Evolutionary conservation across 2,329 filamentous ascomycete genomes (phyloP), one percentile per base, ranked within the genome.

Genomic region (Aspergillus brasiliensis): DNA sequence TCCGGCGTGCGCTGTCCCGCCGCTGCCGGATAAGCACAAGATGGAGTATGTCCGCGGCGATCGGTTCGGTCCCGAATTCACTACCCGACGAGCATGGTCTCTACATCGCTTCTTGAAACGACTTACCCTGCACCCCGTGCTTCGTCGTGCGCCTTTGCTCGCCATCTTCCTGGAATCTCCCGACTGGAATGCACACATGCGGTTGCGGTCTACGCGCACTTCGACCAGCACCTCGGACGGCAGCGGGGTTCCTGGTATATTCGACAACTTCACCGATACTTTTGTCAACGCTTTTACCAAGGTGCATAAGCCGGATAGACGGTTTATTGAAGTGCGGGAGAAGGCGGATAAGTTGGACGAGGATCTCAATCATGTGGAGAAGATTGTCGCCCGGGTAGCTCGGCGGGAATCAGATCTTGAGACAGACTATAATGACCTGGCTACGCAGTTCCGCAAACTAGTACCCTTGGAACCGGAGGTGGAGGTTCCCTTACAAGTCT

Each of bases 1-100:
- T 71, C 91, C 92, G 61, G 91, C 92, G 80, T 91, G 90, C 77
- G 95, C 95, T 51, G 91, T 99, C 3, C 95, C 95, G 28, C 95
- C 95, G 49, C 83, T 99, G 56, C 95, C 95, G 56, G 95, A 98
- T 79, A 99, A 98, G 83, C 94, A 98, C 82, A 96, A 96, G 79
- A 97, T 99, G 91, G 92, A 97, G 73, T 98, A 98, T 73, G 95
- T 98, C 54, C 91, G 93, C 37, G 95, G 95, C 68, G 94, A 98
- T 80, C 90, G 95, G 64, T 99, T 99, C 77, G 92, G 93, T 8
- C 79, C 89, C 52, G 95, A 98, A 78, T 99, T 99, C 75, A 99
- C 92, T 34, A 83, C 87, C 48, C 88, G 95, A 34, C 88, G 95
- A 67, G 92, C 92, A 53, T 90, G 93, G 81, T 97, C 93, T 3